Evolutionary conservation across 169 alveolate genomes (phyloP).

Genomic region (Cryptosporidium meleagridis): DNA sequence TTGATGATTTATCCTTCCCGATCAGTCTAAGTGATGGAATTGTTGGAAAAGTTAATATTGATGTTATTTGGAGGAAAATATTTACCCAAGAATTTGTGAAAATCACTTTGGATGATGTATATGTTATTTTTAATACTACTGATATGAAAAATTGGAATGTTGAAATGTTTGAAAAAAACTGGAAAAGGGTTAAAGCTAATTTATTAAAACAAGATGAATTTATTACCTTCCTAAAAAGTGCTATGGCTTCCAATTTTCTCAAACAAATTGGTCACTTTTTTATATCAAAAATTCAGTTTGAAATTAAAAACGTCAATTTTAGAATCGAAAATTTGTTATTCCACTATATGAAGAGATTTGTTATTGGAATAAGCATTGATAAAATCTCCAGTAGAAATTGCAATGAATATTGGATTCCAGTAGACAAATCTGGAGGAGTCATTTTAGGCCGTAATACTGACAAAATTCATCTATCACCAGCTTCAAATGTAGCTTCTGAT

Average conservation of each 20-base stretch:
- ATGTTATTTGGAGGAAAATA: constrained; percentile 48
- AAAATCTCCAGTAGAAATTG: constrained; percentile 34
- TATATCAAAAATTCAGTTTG: constrained; percentile 59
- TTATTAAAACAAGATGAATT: constrained; percentile 50
- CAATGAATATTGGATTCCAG: constrained; percentile 70
- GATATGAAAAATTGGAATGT: constrained; percentile 60
- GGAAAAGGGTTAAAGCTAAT: constrained; percentile 49
- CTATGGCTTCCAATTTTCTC: constrained; percentile 55
- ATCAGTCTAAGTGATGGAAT: constrained; percentile 35
- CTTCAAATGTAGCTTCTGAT: not conserved
- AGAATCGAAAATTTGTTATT: constrained; percentile 29
- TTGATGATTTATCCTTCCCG: constrained; percentile 44
- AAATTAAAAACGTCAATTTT: constrained; percentile 49
- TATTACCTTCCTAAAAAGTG: constrained; percentile 38
- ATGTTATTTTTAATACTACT: constrained; percentile 41
- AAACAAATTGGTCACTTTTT: constrained; percentile 40
- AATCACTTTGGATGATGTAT: constrained; percentile 39
- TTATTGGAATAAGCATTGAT: constrained; percentile 32
- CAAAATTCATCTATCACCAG: not conserved
- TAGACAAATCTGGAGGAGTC: not conserved
- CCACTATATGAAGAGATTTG: constrained; percentile 28
- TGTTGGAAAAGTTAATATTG: constrained; percentile 61
- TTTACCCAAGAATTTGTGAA: constrained; percentile 53
- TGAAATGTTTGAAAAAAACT: constrained; percentile 64
- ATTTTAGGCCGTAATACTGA: not conserved